These are phyloP conservation scores for Ophiobolus disseminans DNA, from an alignment of 2,329 filamentous ascomycete species.

Conservation along the genomic window DNA sequence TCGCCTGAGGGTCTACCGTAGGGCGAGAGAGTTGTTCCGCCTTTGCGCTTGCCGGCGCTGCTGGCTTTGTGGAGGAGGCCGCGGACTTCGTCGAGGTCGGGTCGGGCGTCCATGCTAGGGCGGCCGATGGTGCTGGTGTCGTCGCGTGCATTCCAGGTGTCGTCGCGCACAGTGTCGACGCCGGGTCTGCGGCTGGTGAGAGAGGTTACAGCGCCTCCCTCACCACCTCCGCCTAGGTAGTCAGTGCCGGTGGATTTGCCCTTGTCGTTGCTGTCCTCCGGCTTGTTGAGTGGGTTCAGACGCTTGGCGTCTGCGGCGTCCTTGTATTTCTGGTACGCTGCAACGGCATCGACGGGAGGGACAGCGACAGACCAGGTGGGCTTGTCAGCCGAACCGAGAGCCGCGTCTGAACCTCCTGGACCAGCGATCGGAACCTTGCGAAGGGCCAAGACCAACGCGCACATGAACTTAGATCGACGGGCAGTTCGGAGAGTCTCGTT, in stretches of 20 bases:
- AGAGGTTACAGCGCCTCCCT: constrained; percentile 52
- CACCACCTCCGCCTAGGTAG: constrained; percentile 39
- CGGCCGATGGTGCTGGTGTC: constrained; percentile 48
- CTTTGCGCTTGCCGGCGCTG: constrained; percentile 54
- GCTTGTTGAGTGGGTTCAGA: constrained; percentile 63
- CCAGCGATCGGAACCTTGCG: constrained; percentile 85
- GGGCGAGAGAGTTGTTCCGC: constrained; percentile 34
- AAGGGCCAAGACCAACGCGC: constrained; percentile 82
- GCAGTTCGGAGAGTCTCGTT: constrained; percentile 81
- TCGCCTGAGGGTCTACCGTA: constrained; percentile 25
- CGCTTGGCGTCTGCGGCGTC: constrained; percentile 67
- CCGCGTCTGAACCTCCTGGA: constrained; percentile 74
- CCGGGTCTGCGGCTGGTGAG: constrained; percentile 55
- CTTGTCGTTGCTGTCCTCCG: constrained; percentile 32
- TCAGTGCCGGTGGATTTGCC: constrained; percentile 43
- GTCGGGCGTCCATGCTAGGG: constrained; percentile 50
- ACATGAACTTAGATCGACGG: constrained; percentile 95
- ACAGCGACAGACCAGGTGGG: constrained; percentile 83
- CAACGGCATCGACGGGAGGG: constrained; percentile 69
- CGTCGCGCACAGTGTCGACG: constrained; percentile 53
- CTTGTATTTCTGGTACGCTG: constrained; percentile 62
- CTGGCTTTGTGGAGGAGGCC: constrained; percentile 54
- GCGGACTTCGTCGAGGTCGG: constrained; percentile 56
- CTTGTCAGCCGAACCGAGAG: constrained; percentile 69
- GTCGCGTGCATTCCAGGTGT: constrained; percentile 53